Evolutionary conservation across 2,329 filamentous ascomycete genomes (phyloP), one percentile per base, ranked within the genome.

Genomic region (Fusarium irregulare): DNA sequence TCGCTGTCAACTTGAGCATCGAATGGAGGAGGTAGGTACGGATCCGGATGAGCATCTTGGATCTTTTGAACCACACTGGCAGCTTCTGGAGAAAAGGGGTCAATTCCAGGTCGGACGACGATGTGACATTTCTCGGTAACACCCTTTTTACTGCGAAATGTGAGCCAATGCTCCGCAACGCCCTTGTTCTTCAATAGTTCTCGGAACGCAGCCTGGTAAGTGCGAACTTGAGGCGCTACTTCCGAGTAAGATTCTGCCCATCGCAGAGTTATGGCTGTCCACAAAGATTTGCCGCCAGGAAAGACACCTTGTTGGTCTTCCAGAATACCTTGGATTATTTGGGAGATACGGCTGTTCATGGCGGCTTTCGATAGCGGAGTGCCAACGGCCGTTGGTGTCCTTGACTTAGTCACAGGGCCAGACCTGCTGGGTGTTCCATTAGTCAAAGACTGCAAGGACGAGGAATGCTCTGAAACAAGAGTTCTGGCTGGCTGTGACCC

Each of bases 221-320:
- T 77, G 58, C 80, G 80, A 44, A 78, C 78, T 30, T 77, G 80
- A 4, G 82, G 86, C 25, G 81, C 78, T 6, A 79, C 75, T 42
- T 84, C 77, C 3, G 76, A 71, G 45, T 83, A 84, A 10, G 76
- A 75, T n/a, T 77, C 77, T 12, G 78, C 74, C 82, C 86, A 89
- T 10, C 83, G 75, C 12, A 79, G 78, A 16, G 81, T 78, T 6
- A 87, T 73, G 3, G 83, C 83, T 60, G 83, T 82, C 78, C 84
- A 87, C 7, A 88, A 75, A 6, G 84, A 78, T 42, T 82, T 80
- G 25, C 84, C 85, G 18, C 85, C 84, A 3, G 87, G 84, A 46
- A 88, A 84, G 2, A 85, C 83, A 0, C 86, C 86, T 3, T 77
- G 74, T 8, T 77, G 71, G 32, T 77, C 73, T n/a, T 63, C 67